Evolutionary conservation across 768 basidiomycete genomes (phyloP).

Genomic region (Symmetrospora coprosmae): DNA sequence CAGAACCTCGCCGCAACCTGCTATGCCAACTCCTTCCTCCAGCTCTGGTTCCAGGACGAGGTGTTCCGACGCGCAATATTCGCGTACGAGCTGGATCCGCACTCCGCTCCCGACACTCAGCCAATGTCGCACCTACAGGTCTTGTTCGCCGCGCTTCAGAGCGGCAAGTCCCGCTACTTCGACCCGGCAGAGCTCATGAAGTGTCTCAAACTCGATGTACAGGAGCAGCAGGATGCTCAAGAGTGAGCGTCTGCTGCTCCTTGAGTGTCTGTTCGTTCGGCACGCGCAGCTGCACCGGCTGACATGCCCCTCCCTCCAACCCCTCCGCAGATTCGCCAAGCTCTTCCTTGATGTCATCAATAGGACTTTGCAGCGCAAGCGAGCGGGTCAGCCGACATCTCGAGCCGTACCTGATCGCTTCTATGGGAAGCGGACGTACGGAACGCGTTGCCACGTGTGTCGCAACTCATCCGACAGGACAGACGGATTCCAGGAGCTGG

Average conservation of each 20-base stretch:
- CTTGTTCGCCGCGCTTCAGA: slow-evolving; percentile 66
- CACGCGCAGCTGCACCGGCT: not conserved
- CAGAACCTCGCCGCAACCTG: slow-evolving; percentile 95
- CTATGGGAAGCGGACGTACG: slow-evolving; percentile 71
- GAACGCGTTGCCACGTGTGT: slow-evolving; percentile 63
- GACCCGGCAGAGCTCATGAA: slow-evolving; percentile 76
- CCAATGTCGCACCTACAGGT: slow-evolving; percentile 41
- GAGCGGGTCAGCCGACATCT: no score
- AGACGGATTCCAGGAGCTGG: slow-evolving; percentile 71
- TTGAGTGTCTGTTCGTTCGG: not conserved
- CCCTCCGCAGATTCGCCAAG: slow-evolving; percentile 62
- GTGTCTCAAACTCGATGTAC: slow-evolving; percentile 60
- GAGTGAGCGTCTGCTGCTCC: slow-evolving; percentile 55
- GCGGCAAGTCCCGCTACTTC: slow-evolving; percentile 53
- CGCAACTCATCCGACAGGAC: slow-evolving; percentile 52
- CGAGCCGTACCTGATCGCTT: no score
- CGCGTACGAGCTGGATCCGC: slow-evolving; percentile 51
- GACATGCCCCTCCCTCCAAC: not conserved
- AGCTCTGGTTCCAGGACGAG: slow-evolving; percentile 82
- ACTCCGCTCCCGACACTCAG: slow-evolving; percentile 43
- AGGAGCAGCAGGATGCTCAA: slow-evolving; percentile 92
- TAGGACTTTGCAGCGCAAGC: slow-evolving; percentile 72
- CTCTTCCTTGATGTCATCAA: slow-evolving; percentile 83
- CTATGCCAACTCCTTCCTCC: slow-evolving; percentile 87
- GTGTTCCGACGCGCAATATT: slow-evolving; percentile 74